Percentiles rank a stretch among this genome's conserved stretches.
phyloP scores from a whole-genome alignment of 352 stramenopile species.

The Globisporangium megalacanthum region DNA sequence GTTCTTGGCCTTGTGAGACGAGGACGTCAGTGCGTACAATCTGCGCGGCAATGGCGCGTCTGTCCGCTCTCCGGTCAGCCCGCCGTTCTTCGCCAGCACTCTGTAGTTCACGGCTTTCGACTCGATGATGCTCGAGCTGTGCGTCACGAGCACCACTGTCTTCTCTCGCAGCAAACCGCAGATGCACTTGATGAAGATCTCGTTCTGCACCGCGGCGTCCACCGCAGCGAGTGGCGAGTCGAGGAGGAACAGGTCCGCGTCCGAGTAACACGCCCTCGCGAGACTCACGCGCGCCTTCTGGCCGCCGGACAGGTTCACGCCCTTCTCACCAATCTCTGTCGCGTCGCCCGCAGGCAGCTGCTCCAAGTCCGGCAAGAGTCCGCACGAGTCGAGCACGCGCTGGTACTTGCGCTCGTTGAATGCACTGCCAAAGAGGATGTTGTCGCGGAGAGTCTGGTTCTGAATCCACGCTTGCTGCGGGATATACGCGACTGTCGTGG shows the following conservation, averaged over 20 bases:
- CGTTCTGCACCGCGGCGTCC: constrained; percentile 90
- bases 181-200: constrained; percentile 83
- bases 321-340: constrained; percentile 95
- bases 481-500: constrained; percentile 56
- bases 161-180: constrained; percentile 33
- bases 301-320: constrained; percentile 92
- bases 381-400: constrained; percentile 67
- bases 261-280: constrained; percentile 64
- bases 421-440: constrained; percentile 91
- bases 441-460: constrained; percentile 91
- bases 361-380: constrained; percentile 81
- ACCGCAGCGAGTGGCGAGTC: constrained; percentile 93
- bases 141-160: constrained; percentile 90
- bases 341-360: constrained; percentile 77
- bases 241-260: constrained; percentile 74
- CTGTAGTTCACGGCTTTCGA: constrained; percentile 21
- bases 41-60: constrained; percentile 1
- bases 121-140: constrained; percentile 75
- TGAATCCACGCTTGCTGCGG: constrained; percentile 93
- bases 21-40: not conserved
- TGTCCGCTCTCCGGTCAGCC: not conserved
- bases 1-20: constrained; percentile 2
- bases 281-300: constrained; percentile 86
- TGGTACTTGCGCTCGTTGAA: constrained; percentile 50
- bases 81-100: constrained; percentile 10